Evolutionary conservation across 176 grass and related monocot genomes (phyloP), one percentile per base, ranked within the genome.

Genomic region (Lolium perenne): DNA sequence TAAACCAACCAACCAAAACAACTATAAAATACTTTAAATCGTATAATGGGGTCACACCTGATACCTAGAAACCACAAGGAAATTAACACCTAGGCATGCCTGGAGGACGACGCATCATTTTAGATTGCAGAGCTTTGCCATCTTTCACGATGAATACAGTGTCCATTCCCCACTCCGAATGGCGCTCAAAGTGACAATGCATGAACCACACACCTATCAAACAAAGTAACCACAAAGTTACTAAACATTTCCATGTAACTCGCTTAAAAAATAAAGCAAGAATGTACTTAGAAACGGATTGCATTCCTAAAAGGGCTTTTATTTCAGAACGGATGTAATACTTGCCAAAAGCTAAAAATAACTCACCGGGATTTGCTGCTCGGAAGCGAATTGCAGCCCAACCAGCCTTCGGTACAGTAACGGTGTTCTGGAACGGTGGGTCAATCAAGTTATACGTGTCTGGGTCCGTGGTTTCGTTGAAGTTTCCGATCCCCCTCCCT

Each of bases 181-280:
- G 91, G 9, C 87, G 87, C 35, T 94, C 92, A 3, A 88, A 94
- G 62, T 97, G 94, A 7, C 92, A 97, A 71, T 97, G 94, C 91
- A 97, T 92, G 51, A 90, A 92, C 89, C 92, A 97, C 51, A 97
- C 58, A 93, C 73, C 73, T 76, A 26, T 15, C 43, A 14, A 18
- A 50, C 89, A 90, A 74, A 83, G 63, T 0, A 82, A 40, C 6
- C 2, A 68, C 3, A 23, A 13, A 20, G 2, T 62, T 64, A 43
- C 41, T 43, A 43, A 29, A 71, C 16, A n/a, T 13, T 11, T 21
- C 2, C 22, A 77, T 32, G 10, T 12, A 23, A 62, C 21, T 54
- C 15, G 51, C 5, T 54, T 43, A 4, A 16, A 54, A 54, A 23
- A 62, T 60, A 62, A 4, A 25, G 10, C 21, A 61, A 61, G 10